Conservation (phyloP, 331 rosid genomes). For the Prunus yedoensis region DNA sequence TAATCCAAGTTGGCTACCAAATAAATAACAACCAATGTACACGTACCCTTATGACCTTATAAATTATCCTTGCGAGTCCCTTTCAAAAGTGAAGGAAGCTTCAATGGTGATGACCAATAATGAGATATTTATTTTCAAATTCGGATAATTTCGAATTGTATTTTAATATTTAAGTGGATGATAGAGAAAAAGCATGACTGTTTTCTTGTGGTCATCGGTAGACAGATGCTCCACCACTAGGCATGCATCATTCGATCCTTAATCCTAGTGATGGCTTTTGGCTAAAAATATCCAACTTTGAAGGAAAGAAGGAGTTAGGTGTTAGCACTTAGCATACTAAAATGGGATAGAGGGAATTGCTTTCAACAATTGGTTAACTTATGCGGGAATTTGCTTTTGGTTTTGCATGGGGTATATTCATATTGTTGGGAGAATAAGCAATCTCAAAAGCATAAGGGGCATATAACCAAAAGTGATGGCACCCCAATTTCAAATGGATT, state of each 20-base stretch:
- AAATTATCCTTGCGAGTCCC: neutral
- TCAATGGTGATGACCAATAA: neutral
- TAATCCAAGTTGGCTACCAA: neutral
- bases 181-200: neutral
- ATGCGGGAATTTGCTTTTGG: neutral
- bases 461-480: no score
- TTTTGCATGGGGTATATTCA: neutral
- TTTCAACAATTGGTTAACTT: neutral
- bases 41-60: neutral
- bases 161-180: neutral
- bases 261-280: slow-evolving; percentile 1
- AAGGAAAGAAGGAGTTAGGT: neutral
- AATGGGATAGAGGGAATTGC: slow-evolving; percentile 1
- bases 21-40: neutral
- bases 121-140: neutral
- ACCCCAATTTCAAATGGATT: no score
- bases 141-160: neutral
- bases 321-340: neutral
- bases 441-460: neutral
- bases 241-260: slow-evolving; percentile 3
- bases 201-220: neutral
- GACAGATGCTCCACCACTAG: neutral
- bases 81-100: neutral
- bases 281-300: neutral
- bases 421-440: neutral